Evolutionary conservation across 768 basidiomycete genomes (phyloP), one percentile per base, ranked within the genome.

Genomic region (Daedaleopsis sinensis): DNA sequence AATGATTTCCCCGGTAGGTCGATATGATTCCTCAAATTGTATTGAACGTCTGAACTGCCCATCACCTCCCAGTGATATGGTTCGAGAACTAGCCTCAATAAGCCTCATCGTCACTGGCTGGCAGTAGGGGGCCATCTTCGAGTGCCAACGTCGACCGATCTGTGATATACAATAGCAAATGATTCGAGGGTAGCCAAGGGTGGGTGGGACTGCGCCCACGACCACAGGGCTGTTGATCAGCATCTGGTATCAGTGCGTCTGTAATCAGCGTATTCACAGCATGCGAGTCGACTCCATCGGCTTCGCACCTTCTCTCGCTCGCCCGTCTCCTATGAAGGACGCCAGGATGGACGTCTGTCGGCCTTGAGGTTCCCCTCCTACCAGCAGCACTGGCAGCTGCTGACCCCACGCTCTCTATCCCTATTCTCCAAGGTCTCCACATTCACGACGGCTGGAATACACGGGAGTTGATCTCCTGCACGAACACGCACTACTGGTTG

Each of bases 401-500:
- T 59, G 62, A 52, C 39, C 44, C 53, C 32, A 43, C 42, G 57
- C 58, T 56, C 27, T 24, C 52, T 24, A 48, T 15, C 27, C 37
- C 44, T 43, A 54, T 35, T 52, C 27, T 46, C 36, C 57, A 37
- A 32, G 48, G 49, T 54, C 32, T 49, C 10, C 15, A 18, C 5
- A 16, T 43, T 27, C 3, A 18, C 35, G 38, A 37, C 23, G 10
- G 18, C 61, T 32, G 52, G 44, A 46, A 13, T 18, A 55, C 43
- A 55, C 62, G 24, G 58, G 62, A 57, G 62, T 64, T 64, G 62
- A 59, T 64, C 62, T 64, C 55, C 23, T 49, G 27, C 21, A 24
- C 19, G 19, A 49, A 11, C 21, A 49, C 47, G 47, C 19, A 19
- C 46, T 46, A 57, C 62, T 42, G 62, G 62, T 63, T 53, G 62